Percentiles rank a stretch among this genome's conserved stretches.
phyloP scores from a whole-genome alignment of 2,329 filamentous ascomycete genomes.

The Aureobasidium leucospermi region DNA sequence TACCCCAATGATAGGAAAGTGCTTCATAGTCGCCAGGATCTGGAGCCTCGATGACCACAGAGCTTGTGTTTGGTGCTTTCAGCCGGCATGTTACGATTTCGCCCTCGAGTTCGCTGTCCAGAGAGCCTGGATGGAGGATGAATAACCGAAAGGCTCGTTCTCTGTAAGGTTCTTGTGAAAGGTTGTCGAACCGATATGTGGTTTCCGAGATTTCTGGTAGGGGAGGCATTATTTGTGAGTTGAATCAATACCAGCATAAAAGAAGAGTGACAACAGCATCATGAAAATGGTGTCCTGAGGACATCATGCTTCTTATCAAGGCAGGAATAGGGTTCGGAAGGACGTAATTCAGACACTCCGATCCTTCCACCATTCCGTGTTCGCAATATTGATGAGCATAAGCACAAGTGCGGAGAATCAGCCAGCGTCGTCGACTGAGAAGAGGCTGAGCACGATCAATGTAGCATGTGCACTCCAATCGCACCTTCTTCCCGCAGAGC shows the following conservation, averaged over 20 bases:
- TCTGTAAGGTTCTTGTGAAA: not conserved
- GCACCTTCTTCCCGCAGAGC: not conserved
- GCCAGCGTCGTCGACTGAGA: not conserved
- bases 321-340: not conserved
- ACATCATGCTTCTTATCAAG: not conserved
- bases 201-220: not conserved
- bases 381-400: not conserved
- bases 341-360: not conserved
- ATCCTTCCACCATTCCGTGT: not conserved
- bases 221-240: not conserved
- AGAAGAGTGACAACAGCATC: not conserved
- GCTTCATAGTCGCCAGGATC: conserved; percentile 11
- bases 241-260: not conserved
- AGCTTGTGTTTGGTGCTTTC: not conserved
- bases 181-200: not conserved
- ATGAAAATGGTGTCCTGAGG: not conserved
- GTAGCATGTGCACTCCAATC: not conserved
- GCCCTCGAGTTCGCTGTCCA: not conserved
- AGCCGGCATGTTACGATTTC: not conserved
- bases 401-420: not conserved
- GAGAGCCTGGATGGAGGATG: not conserved
- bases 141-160: not conserved
- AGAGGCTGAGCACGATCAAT: not conserved
- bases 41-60: not conserved
- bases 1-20: conserved; percentile 14